Conservation (phyloP, 2,329 filamentous ascomycete genomes). For the Arthrobotrys conoides region DNA sequence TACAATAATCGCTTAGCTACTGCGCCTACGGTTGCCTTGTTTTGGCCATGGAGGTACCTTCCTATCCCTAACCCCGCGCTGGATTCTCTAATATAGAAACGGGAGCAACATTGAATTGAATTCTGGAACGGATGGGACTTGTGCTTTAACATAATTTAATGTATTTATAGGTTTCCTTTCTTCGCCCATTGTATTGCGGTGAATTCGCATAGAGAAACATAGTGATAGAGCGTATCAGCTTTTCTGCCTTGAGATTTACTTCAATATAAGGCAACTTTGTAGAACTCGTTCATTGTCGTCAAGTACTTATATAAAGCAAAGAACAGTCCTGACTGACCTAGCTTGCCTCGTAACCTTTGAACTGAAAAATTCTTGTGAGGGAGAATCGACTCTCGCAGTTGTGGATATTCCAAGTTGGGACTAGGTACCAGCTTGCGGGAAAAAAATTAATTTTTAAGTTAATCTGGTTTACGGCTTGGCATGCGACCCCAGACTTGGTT, state of each 20-base stretch:
- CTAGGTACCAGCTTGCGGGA: background rate
- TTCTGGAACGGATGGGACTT: background rate
- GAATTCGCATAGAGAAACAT: background rate
- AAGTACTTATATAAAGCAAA: background rate
- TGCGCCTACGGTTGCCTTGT: background rate
- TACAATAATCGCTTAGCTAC: background rate
- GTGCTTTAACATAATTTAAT: background rate
- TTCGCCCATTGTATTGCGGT: background rate
- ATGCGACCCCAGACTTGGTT: too few species aligned
- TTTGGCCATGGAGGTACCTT: background rate
- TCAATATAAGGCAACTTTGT: background rate
- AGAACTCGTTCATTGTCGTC: background rate
- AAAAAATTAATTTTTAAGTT: background rate
- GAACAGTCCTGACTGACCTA: background rate
- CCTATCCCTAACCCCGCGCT: background rate
- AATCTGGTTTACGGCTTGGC: too few species aligned
- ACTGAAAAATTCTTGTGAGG: background rate
- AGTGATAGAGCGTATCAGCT: background rate
- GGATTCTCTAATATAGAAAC: slow-evolving; percentile 10
- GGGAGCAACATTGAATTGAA: background rate
- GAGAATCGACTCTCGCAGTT: background rate
- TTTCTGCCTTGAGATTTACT: background rate
- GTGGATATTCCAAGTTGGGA: background rate
- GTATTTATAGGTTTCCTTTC: slow-evolving; percentile 2
- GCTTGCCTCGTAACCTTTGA: background rate